Percentiles rank a stretch among this genome's conserved stretches.
phyloP scores from a whole-genome alignment of 2,329 filamentous ascomycete genomes.

The Harringtonia lauricola region DNA sequence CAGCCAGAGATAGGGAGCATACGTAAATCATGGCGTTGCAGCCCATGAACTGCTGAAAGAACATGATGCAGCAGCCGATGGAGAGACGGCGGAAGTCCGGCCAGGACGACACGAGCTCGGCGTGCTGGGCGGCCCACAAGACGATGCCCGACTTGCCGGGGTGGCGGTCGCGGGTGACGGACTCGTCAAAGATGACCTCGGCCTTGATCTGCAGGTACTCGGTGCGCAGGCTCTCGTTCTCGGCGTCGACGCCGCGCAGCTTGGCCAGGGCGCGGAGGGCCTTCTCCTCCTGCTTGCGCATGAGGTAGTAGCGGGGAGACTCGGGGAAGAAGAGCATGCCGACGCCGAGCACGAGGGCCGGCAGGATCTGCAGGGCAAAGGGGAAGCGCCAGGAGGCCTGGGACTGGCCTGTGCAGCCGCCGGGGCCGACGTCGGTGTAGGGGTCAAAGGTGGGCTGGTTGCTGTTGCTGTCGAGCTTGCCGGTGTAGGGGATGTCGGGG shows the following conservation, averaged over 20 bases:
- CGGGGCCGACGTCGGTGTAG: neutral
- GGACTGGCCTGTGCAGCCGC: conserved; percentile 1
- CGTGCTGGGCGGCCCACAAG: neutral
- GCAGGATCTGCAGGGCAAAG: conserved; percentile 1
- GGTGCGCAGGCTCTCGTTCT: neutral
- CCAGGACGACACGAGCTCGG: neutral
- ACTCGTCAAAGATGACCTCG: neutral
- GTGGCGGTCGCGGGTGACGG: neutral
- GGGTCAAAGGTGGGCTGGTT: neutral
- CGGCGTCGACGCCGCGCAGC: neutral
- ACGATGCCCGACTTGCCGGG: neutral
- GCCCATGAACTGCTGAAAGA: conserved; percentile 2
- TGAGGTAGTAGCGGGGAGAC: neutral
- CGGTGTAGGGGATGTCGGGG: neutral
- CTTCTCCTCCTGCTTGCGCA: neutral
- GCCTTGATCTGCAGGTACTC: neutral
- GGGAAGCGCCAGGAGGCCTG: neutral
- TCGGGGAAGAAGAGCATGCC: neutral
- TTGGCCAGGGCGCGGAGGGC: neutral
- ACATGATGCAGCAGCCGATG: neutral
- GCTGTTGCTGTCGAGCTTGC: neutral
- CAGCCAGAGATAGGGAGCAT: neutral
- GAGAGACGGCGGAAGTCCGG: neutral
- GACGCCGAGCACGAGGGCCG: neutral
- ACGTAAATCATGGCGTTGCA: conserved; percentile 2